phyloP scores from a whole-genome alignment of 2,329 filamentous ascomycete genomes.

The Aspergillus novofumigatus region DNA sequence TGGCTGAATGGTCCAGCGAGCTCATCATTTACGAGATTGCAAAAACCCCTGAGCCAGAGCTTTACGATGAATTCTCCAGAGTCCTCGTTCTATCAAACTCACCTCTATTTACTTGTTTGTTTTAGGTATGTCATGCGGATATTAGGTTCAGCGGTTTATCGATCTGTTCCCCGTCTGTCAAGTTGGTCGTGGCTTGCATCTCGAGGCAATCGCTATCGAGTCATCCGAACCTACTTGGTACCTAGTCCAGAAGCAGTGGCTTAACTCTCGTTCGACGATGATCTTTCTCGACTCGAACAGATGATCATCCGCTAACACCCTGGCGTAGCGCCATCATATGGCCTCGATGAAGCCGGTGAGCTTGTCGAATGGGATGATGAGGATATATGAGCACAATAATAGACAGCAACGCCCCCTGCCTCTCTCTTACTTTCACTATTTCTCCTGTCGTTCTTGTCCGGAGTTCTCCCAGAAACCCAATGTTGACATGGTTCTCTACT shows the following conservation, averaged over 20 bases:
- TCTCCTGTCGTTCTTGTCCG: background rate
- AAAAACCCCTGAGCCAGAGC: constrained; percentile 12
- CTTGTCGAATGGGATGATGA: background rate
- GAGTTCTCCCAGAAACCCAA: background rate
- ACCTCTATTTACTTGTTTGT: background rate
- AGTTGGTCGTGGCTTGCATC: constrained; percentile 13
- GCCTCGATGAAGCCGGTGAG: background rate
- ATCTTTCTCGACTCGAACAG: background rate
- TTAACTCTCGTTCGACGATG: background rate
- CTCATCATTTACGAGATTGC: background rate
- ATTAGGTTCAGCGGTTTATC: constrained; percentile 32
- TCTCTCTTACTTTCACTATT: background rate
- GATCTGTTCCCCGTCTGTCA: constrained; percentile 28
- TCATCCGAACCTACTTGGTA: background rate
- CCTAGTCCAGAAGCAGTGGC: background rate
- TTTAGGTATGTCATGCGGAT: constrained; percentile 29
- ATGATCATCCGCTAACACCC: background rate
- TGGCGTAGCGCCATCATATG: background rate
- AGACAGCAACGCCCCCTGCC: background rate
- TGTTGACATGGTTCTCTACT: background rate
- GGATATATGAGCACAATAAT: background rate
- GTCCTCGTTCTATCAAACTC: background rate
- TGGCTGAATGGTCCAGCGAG: no score
- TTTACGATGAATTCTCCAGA: constrained; percentile 7
- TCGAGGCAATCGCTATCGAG: background rate